Evolutionary conservation across 164 flowering plant genomes (phyloP), one percentile per base, ranked within the genome.

Genomic region (Chloranthus sessilifolius): DNA sequence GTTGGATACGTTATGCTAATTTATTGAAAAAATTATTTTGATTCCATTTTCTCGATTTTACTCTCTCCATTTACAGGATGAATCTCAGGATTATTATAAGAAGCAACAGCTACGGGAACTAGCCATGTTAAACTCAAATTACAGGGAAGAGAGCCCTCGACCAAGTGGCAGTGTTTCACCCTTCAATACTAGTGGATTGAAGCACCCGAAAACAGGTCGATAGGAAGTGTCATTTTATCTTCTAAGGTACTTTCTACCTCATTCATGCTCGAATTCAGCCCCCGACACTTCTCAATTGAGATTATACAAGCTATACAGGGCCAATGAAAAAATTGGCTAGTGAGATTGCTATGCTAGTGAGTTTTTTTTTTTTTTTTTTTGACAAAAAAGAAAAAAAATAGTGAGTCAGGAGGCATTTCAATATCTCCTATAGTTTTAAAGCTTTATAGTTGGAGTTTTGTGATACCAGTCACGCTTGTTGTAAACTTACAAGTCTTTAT

Each of bases 151-250:
- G 34, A 83, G 91, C 60, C 91, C 95, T 2, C 87, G 95, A 24
- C 91, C 85, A 26, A 85, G 96, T 58, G 91, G 94, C 8, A 83
- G 91, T 53, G 81, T 80, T 15, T 88, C 96, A 45, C 96, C 95
- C 36, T 88, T 88, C 68, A 85, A 80, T 68, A 69, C 87, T 5
- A 85, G 80, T 64, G 96, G 91, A 23, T 75, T 88, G 88, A 88
- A 88, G 61, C 91, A 95, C 24, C 73, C n/a, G n/a, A n/a, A n/a
- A n/a, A n/a, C 88, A 22, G 85, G 95, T 43, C 79, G 82, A 53
- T 81, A 56, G 63, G n/a, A n/a, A n/a, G n/a, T n/a, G n/a, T 35
- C 22, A 15, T 16, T 31, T 46, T 34, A 31, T 22, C 48, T 34
- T 35, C 58, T 40, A 49, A 9, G 53, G 27, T 47, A 51, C 29